phyloP scores from a whole-genome alignment of 2,329 filamentous ascomycete genomes.

The Penicillium polonicum region DNA sequence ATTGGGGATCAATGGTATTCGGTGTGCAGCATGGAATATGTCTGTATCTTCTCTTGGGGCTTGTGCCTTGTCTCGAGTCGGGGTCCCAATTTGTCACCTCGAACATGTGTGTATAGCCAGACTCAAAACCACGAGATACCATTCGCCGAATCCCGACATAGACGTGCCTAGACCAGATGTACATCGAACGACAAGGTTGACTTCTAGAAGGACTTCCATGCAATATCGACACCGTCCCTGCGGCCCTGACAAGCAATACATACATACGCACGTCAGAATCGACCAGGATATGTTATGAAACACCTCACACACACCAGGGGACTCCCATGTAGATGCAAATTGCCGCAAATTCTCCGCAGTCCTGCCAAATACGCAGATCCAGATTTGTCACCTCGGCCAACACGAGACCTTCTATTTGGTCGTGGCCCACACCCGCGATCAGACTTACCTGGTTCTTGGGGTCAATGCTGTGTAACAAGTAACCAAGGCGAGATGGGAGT shows the following conservation, averaged over 20 bases:
- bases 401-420: conserved; percentile 4
- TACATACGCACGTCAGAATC: neutral
- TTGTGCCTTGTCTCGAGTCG: neutral
- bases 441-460: neutral
- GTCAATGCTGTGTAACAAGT: conserved; percentile 1
- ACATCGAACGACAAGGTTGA: neutral
- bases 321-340: neutral
- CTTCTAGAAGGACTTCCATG: neutral
- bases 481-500: neutral
- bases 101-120: neutral
- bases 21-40: too few species aligned
- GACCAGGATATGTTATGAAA: conserved; percentile 8
- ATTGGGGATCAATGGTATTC: neutral
- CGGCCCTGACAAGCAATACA: neutral
- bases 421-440: neutral
- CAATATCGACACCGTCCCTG: neutral
- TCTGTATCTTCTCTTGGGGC: neutral
- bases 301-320: neutral
- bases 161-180: neutral
- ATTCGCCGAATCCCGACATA: neutral
- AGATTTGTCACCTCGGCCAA: neutral
- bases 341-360: neutral
- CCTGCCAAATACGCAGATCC: neutral
- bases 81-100: neutral
- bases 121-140: too few species aligned